phyloP scores from a whole-genome alignment of 2,329 filamentous ascomycete species.

The Cladorrhinum sp. region DNA sequence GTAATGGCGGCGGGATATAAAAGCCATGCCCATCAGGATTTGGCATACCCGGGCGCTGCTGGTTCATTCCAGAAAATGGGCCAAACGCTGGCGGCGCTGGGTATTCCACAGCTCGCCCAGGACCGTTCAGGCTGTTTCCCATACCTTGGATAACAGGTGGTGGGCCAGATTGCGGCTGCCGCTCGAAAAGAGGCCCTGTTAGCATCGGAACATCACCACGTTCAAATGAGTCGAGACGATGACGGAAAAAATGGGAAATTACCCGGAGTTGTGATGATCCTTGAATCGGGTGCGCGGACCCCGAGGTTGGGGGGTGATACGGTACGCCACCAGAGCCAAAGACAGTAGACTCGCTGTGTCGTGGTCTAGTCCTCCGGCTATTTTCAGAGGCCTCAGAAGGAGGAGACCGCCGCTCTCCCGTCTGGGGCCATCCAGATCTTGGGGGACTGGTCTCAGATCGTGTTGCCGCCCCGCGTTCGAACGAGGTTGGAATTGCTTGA shows the following conservation, averaged over 20 bases:
- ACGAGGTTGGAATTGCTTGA: neutral
- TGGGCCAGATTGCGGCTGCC: neutral
- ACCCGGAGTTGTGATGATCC: slow-evolving; percentile 23
- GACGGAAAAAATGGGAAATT: slow-evolving; percentile 14
- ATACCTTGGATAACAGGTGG: neutral
- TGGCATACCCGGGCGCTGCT: neutral
- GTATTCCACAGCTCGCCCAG: neutral
- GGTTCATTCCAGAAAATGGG: neutral
- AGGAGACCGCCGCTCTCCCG: slow-evolving; percentile 26
- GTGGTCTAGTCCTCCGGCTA: slow-evolving; percentile 27
- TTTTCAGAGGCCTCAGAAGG: slow-evolving; percentile 26
- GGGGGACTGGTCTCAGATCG: slow-evolving; percentile 1
- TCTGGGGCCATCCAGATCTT: slow-evolving; percentile 15
- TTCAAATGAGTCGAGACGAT: neutral
- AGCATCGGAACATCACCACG: neutral
- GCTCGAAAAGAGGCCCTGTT: neutral
- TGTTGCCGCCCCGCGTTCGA: neutral
- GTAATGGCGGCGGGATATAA: neutral
- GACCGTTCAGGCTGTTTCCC: neutral
- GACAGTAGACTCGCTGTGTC: slow-evolving; percentile 24
- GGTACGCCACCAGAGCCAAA: slow-evolving; percentile 6
- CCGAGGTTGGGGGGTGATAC: neutral
- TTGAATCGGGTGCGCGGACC: slow-evolving; percentile 1
- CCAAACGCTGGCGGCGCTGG: neutral
- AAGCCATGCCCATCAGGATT: neutral